Evolutionary conservation across 495 filamentous ascomycete genomes (phyloP).

Genomic region (Oidiodendron maius): DNA sequence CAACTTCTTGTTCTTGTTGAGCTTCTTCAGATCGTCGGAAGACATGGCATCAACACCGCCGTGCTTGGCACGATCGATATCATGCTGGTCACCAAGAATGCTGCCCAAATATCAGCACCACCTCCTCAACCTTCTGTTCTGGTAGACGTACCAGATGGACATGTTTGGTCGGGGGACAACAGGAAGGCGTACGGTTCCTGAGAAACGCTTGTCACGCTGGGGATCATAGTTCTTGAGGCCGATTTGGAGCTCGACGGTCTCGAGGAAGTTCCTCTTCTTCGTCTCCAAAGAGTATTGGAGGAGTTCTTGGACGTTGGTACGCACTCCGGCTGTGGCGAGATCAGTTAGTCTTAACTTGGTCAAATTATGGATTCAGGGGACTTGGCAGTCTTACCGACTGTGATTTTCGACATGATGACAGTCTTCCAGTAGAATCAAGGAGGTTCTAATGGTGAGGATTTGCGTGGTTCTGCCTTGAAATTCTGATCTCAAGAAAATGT

Average conservation of each 20-base stretch:
- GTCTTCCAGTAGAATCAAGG: conserved; percentile 56
- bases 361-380: not conserved
- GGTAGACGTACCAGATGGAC: conserved; percentile 70
- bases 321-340: conserved; percentile 75
- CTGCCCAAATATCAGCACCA: conserved; percentile 31
- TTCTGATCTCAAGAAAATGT: too few relatives aligned
- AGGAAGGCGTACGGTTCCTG: conserved; percentile 92
- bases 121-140: conserved; percentile 14
- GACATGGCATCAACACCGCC: conserved; percentile 96
- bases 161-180: conserved; percentile 87
- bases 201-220: conserved; percentile 99
- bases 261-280: conserved; percentile 99
- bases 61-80: conserved; percentile 99
- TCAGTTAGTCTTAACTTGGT: conserved; percentile 14
- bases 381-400: conserved; percentile 58
- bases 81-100: conserved; percentile 98
- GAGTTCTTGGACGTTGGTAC: conserved; percentile 82
- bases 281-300: conserved; percentile 92
- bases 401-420: conserved; percentile 78
- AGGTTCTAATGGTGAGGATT: conserved; percentile 67
- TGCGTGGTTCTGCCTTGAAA: conserved; percentile 24
- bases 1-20: conserved; percentile 99
- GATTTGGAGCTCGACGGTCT: conserved; percentile 94
- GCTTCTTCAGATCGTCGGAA: conserved; percentile 97
- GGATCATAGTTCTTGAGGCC: conserved; percentile 99